Conservation (phyloP, 371 early-diverging fungal species). For the Mortierella sp. region DNA sequence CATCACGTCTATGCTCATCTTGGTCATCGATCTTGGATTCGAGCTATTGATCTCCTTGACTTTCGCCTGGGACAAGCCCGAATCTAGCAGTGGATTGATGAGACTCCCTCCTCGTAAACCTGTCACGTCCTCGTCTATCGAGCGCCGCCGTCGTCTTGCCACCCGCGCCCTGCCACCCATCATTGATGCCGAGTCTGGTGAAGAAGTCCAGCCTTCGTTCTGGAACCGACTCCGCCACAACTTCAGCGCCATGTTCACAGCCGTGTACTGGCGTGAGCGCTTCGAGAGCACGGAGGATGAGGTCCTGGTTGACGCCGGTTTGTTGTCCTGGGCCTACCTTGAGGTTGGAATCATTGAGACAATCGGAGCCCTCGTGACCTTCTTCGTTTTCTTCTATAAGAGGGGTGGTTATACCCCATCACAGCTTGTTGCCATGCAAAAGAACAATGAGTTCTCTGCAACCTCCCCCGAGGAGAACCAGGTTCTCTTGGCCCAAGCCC, state of each 20-base stretch:
- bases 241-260: constrained; percentile 61
- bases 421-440: constrained; percentile 66
- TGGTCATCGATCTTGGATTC: constrained; percentile 94
- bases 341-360: constrained; percentile 88
- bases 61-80: constrained; percentile 95
- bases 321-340: constrained; percentile 88
- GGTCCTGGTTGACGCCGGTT: constrained; percentile 84
- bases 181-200: constrained; percentile 64
- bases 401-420: constrained; percentile 64
- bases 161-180: constrained; percentile 61
- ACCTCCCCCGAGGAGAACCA: background rate
- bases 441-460: constrained; percentile 48
- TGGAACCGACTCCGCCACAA: constrained; percentile 44
- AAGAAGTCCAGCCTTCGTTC: constrained; percentile 55
- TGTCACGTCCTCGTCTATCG: constrained; percentile 79
- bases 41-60: constrained; percentile 89
- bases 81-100: constrained; percentile 85
- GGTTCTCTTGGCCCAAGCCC: constrained; percentile 72
- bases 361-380: constrained; percentile 77
- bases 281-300: constrained; percentile 83
- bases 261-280: constrained; percentile 70
- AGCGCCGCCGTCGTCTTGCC: constrained; percentile 68
- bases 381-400: constrained; percentile 77
- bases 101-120: constrained; percentile 90
- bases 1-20: constrained; percentile 84